Evolutionary conservation across 1,284 basidiomycete genomes (phyloP), one percentile per base, ranked within the genome.

Genomic region (Marasmius fiardii): DNA sequence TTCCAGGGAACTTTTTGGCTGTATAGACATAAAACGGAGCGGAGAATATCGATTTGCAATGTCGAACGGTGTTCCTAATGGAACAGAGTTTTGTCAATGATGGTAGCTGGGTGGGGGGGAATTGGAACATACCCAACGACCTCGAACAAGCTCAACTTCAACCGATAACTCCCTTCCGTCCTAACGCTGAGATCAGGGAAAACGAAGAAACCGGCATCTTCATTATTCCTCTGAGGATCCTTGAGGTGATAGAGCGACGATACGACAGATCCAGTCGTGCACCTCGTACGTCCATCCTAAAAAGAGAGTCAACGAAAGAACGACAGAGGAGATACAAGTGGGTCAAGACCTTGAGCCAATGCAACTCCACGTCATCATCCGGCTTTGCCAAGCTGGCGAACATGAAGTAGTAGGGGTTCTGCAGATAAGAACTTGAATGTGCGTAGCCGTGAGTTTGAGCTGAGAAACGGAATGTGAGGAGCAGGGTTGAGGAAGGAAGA

Each of bases 401-500:
- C 84, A 95, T 93, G 71, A 97, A 96, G 68, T 95, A 95, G 69
- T 95, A 95, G 0, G 93, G 93, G 62, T 92, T 95, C 72, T 96
- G 89, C 14, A 91, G 77, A 67, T 85, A 92, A 24, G 77, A 71
- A 60, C 75, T 73, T 2, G 76, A 74, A 56, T 77, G 76, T 18
- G 66, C 67, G 5, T 49, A 49, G 10, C 26, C 47, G 28, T 49
- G 33, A 8, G 18, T 16, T 33, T 49, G 47, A 31, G 23, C 45
- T 48, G 26, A 12, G 3, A 28, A n/a, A n/a, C n/a, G 21, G 16
- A 48, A 48, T 12, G n/a, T 6, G 10, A 26, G 14, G 16, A 28
- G 26, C 23, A 33, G 4, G 5, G 18, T 11, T 14, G 16, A n/a
- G 26, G 3, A 24, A 35, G 33, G 31, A 7, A 10, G 24, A 10